These are phyloP conservation scores for Tricholoma flavovirens DNA, from an alignment of 768 basidiomycete species.

Conservation along the genomic window DNA sequence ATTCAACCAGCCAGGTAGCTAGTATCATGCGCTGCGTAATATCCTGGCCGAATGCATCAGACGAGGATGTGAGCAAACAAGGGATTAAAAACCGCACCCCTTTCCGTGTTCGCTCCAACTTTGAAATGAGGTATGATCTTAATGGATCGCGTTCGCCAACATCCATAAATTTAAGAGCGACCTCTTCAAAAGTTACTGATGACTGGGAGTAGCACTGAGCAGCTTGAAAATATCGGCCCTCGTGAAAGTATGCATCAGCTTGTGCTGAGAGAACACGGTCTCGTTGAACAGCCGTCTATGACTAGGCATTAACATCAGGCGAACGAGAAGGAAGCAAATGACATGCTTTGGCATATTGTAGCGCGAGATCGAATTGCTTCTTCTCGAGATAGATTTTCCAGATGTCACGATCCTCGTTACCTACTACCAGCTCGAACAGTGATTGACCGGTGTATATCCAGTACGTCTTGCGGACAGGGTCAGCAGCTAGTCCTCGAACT, in stretches of 20 bases:
- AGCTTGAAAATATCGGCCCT: conserved; percentile 82
- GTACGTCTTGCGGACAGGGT: conserved; percentile 84
- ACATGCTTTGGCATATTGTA: conserved; percentile 76
- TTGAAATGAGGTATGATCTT: conserved; percentile 82
- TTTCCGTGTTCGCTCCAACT: conserved; percentile 81
- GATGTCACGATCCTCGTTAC: conserved; percentile 89
- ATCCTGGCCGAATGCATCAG: conserved; percentile 46
- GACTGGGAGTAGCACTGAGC: conserved; percentile 91
- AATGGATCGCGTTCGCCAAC: conserved; percentile 86
- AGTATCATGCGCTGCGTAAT: conserved; percentile 94
- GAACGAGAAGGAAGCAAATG: not conserved
- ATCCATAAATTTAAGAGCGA: conserved; percentile 85
- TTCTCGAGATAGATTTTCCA: conserved; percentile 89
- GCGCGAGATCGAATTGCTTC: conserved; percentile 69
- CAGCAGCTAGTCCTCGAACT: conserved; percentile 71
- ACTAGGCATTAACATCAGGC: not conserved
- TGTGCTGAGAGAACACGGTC: conserved; percentile 81
- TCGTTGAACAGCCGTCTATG: conserved; percentile 79
- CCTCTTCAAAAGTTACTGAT: conserved; percentile 85
- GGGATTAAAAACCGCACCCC: conserved; percentile 43
- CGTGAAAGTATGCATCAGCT: conserved; percentile 72
- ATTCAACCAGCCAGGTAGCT: conserved; percentile 97
- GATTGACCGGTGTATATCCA: conserved; percentile 92
- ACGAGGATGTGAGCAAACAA: not conserved
- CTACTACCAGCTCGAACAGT: conserved; percentile 79